Evolutionary conservation across 2,329 filamentous ascomycete genomes (phyloP).

Genomic region (Cordyceps tenuipes): DNA sequence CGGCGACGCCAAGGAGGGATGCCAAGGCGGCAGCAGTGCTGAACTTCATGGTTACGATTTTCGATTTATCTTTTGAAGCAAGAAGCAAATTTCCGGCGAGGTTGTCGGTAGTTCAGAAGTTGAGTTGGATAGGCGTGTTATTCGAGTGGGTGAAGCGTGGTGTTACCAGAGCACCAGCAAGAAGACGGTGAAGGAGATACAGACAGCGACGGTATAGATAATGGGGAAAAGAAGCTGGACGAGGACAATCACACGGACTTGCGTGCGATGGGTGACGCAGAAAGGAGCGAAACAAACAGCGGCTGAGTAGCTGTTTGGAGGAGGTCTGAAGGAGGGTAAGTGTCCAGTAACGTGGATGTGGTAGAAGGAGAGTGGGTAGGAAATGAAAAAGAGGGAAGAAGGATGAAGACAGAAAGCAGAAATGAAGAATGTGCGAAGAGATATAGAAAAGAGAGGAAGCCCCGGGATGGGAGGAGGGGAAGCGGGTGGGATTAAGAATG

Average conservation of each 20-base stretch:
- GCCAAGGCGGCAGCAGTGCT: slow-evolving; percentile 24
- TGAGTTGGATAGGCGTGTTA: not conserved
- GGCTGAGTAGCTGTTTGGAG: not conserved
- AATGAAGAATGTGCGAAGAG: not conserved
- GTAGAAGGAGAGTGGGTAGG: not conserved
- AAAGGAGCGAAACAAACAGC: slow-evolving; percentile 11
- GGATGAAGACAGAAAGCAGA: not conserved
- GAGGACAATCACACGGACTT: slow-evolving; percentile 11
- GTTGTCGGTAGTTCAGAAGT: not conserved
- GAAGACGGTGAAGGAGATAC: not conserved
- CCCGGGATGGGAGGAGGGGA: not conserved
- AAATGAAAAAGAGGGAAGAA: not conserved
- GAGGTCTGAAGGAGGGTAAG: slow-evolving; percentile 7
- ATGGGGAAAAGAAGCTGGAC: slow-evolving; percentile 4
- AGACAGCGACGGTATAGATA: not conserved
- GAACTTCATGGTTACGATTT: slow-evolving; percentile 27
- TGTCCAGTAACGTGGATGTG: slow-evolving; percentile 10
- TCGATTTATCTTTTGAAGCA: not conserved
- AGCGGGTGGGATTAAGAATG: not conserved
- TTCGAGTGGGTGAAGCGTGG: not conserved
- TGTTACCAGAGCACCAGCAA: slow-evolving; percentile 11
- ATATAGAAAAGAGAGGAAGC: not conserved
- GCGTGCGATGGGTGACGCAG: slow-evolving; percentile 11
- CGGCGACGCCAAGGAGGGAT: slow-evolving; percentile 30
- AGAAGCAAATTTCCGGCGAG: not conserved